A percentile compares a stretch with the other conserved stretches of the same genome.
Conservation (phyloP, 2,329 filamentous ascomycete species). For the Paecilomyces sp. region DNA sequence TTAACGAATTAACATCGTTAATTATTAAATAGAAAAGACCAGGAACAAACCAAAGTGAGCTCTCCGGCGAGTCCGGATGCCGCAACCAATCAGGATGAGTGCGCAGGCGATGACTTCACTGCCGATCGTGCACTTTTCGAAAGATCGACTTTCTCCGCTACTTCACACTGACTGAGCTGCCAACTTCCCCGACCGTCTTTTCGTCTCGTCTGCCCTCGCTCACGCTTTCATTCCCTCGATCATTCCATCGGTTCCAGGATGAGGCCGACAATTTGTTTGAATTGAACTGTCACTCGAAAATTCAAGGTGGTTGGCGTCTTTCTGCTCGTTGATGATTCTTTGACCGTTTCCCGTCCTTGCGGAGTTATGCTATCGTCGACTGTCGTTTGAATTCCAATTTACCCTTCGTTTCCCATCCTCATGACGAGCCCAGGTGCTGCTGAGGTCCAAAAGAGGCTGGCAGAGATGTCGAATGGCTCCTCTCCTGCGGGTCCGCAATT, state of each 20-base stretch:
- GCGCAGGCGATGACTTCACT: conserved; percentile 10
- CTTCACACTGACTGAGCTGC: not conserved
- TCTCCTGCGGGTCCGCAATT: conserved; percentile 3
- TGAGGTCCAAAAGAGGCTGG: not conserved
- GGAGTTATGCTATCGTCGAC: not conserved
- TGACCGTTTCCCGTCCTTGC: not conserved
- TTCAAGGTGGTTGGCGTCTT: not conserved
- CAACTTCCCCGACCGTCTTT: not conserved
- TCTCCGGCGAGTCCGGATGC: not conserved
- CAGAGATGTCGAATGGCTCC: conserved; percentile 8
- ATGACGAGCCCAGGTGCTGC: not conserved
- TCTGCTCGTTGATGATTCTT: not conserved
- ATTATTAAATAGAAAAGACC: not conserved
- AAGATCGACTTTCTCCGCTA: not conserved
- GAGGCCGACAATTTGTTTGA: not conserved
- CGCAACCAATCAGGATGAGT: conserved; percentile 3
- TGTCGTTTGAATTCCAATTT: not conserved
- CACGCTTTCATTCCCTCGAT: not conserved
- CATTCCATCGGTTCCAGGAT: not conserved
- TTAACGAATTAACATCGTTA: not conserved
- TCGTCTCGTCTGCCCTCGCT: not conserved
- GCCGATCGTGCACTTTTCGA: not conserved
- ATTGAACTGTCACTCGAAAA: not conserved
- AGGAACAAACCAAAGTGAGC: not conserved
- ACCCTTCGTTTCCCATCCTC: not conserved